These are phyloP conservation scores for Neurospora sublineolata DNA, from an alignment of 495 filamentous ascomycete species.

Conservation along the genomic window DNA sequence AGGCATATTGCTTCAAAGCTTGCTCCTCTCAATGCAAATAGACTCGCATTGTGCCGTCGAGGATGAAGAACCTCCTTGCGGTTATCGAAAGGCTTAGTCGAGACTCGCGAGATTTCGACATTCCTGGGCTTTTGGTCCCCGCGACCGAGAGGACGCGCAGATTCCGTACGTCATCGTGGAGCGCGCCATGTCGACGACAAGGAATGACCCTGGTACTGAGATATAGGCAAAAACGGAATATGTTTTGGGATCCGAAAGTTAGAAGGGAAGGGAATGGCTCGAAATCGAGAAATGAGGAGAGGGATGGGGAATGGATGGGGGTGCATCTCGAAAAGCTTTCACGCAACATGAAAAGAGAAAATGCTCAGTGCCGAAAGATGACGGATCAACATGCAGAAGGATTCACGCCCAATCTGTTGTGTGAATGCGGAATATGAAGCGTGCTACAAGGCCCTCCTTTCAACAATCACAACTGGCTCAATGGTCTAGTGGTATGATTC, in stretches of 20 bases:
- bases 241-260: background rate
- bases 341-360: background rate
- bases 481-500: background rate
- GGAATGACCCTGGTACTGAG: background rate
- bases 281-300: background rate
- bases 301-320: background rate
- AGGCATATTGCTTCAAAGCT: background rate
- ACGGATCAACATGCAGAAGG: background rate
- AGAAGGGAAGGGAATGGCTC: background rate
- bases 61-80: too few species aligned
- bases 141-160: background rate
- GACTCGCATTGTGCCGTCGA: background rate
- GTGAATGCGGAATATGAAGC: background rate
- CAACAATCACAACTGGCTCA: background rate
- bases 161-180: background rate
- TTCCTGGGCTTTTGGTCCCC: background rate
- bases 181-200: background rate
- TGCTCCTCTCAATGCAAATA: too few species aligned
- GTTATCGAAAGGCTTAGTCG: background rate
- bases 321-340: background rate
- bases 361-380: background rate
- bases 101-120: background rate
- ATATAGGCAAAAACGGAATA: background rate
- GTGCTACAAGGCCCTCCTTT: fast-evolving
- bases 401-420: background rate